Percentiles rank a stretch among this genome's conserved stretches.
Conservation (phyloP, 129 eudicot species). For the Dittrichia graveolens region DNA sequence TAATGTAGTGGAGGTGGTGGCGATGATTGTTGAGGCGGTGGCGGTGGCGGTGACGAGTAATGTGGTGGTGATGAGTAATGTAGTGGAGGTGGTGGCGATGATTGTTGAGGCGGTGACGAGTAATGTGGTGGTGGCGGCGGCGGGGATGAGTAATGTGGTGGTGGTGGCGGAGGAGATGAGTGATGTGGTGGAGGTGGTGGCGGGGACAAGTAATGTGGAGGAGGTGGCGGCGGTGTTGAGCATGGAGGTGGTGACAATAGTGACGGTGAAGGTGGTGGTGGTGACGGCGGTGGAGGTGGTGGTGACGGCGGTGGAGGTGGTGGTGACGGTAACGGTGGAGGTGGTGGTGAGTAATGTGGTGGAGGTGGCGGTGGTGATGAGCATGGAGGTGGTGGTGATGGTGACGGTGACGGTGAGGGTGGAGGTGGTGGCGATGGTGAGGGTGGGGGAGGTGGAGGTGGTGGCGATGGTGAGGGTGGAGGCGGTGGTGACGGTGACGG, state of each 20-base stretch:
- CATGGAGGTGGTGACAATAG: constrained; percentile 23
- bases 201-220: constrained; percentile 11
- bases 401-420: constrained; percentile 16
- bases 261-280: constrained; percentile 16
- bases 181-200: constrained; percentile 25
- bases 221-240: constrained; percentile 39
- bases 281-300: constrained; percentile 8
- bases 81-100: constrained; percentile 32
- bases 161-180: constrained; percentile 26
- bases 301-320: constrained; percentile 19
- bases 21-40: constrained; percentile 33
- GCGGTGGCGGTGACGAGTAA: constrained; percentile 26
- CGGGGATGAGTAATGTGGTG: constrained; percentile 24
- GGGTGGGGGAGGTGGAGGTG: constrained; percentile 13
- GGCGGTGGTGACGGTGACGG: constrained; percentile 34
- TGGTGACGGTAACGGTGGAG: constrained; percentile 16
- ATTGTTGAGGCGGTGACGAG: constrained; percentile 32
- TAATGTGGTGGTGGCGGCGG: constrained; percentile 24
- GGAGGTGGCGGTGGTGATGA: constrained; percentile 16
- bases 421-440: constrained; percentile 11
- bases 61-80: constrained; percentile 20
- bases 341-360: not conserved
- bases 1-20: constrained; percentile 31
- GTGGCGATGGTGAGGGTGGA: constrained; percentile 35
- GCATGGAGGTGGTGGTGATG: constrained; percentile 16